Conservation (phyloP, 495 filamentous ascomycete genomes). For the Hapsidospora chrysogenum region DNA sequence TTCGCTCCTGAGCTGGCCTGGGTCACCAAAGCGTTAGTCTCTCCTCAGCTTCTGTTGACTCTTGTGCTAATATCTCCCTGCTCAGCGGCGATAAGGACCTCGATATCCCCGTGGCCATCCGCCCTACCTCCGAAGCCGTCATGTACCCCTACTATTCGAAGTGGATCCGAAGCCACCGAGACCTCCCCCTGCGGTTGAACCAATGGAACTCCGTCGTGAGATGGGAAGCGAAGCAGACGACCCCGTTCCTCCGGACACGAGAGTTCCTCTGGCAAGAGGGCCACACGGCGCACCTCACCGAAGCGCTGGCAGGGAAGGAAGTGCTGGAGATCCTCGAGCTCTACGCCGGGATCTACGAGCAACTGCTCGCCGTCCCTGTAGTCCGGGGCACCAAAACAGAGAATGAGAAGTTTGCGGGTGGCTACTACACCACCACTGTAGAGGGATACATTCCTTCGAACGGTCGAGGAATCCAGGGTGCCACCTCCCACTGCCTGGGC, state of each 20-base stretch:
- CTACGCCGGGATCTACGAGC: conserved; percentile 77
- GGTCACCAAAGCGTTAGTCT: conserved; percentile 82
- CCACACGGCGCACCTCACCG: conserved; percentile 83
- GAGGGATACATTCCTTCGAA: conserved; percentile 92
- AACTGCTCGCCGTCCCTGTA: conserved; percentile 86
- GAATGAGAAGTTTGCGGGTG: conserved; percentile 95
- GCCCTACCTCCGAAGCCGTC: conserved; percentile 86
- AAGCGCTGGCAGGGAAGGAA: conserved; percentile 61
- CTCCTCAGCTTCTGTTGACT: background rate
- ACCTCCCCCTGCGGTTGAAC: conserved; percentile 82
- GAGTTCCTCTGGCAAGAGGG: conserved; percentile 99
- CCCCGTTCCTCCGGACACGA: conserved; percentile 79
- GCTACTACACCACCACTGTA: conserved; percentile 84
- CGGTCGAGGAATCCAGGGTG: conserved; percentile 91
- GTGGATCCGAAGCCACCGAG: conserved; percentile 88
- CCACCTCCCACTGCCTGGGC: conserved; percentile 82
- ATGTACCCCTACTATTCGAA: conserved; percentile 95
- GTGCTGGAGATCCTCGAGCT: conserved; percentile 86
- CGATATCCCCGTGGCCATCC: conserved; percentile 88
- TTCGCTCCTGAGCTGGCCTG: conserved; percentile 96
- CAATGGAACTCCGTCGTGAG: conserved; percentile 97
- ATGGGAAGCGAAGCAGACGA: conserved; percentile 97
- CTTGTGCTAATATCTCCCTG: background rate
- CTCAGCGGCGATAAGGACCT: conserved; percentile 68
- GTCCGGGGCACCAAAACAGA: conserved; percentile 80